Conservation (phyloP, 1,139 yeast genomes). For the Trichomonascaceae sp. region DNA sequence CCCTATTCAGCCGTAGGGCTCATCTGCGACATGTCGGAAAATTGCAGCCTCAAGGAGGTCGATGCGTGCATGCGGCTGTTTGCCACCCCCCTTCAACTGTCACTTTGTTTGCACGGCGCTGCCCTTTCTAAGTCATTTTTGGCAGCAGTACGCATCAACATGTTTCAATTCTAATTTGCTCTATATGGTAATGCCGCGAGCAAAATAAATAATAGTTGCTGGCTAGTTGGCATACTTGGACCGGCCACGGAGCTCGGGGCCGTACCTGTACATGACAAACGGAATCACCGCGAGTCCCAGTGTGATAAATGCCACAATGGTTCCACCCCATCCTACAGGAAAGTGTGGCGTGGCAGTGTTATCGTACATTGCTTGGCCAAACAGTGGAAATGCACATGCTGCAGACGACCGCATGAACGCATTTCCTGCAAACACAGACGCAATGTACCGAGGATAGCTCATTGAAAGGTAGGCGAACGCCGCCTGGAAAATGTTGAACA, state of each 20-base stretch:
- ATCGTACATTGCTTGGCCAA: constrained; percentile 35
- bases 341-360: constrained; percentile 32
- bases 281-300: constrained; percentile 39
- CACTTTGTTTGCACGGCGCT: no score
- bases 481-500: constrained; percentile 60
- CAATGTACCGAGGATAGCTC: constrained; percentile 58
- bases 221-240: constrained; percentile 17
- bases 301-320: constrained; percentile 34
- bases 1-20: no score
- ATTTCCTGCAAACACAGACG: constrained; percentile 45
- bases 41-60: no score
- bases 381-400: constrained; percentile 46
- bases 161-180: no score
- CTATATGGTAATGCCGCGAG: neutral
- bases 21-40: no score
- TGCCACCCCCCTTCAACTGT: no score
- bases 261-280: constrained; percentile 41
- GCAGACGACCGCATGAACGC: constrained; percentile 35
- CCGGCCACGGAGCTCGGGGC: constrained; percentile 35
- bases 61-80: no score
- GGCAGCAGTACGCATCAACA: no score
- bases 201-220: neutral
- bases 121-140: no score
- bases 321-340: constrained; percentile 47
- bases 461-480: constrained; percentile 57